Evolutionary conservation across 306 rosid species (phyloP), one percentile per base, ranked within the genome.

Genomic region (Cotoneaster glaucophyllus): DNA sequence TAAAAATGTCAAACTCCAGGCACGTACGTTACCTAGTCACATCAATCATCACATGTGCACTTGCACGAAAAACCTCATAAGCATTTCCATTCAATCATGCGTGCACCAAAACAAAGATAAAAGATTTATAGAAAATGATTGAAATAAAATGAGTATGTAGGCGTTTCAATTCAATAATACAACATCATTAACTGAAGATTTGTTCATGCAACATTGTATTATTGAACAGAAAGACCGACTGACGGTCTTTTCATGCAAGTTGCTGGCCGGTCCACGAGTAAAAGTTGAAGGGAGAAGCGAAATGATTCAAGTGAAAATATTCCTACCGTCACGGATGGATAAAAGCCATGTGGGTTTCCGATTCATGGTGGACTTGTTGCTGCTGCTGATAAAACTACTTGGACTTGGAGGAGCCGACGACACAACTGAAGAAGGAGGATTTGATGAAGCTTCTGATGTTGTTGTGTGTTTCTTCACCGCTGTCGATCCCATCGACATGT

Each of bases 281-380:
- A 14, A 45, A 45, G 18, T 13, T 45, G 52, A 17, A 74, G 12
- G 19, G n/a, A 32, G 61, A 70, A 71, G 31, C 25, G 43, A 64
- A 37, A 28, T 45, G 53, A 45, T 14, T 45, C 24, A 17, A 7
- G 61, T 18, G 67, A 63, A 29, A 63, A 9, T 52, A 11, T 39
- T 57, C 80, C 73, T 88, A 93, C 98, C 96, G 50, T 97, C 80
- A 71, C 83, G 79, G 31, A 59, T 67, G 73, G 86, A 83, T 58
- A 81, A 78, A 1, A 86, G 88, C 87, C 90, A 82, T 3, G 83
- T 57, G 31, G 96, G 92, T 64, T 71, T 84, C 41, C 25, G 22
- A n/a, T 56, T 56, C 61, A 52, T 11, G 62, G 66, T 28, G 71
- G 72, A 28, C 28, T 1, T 28, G 52, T 39, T 74, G 71, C 70